Evolutionary conservation across 2,329 filamentous ascomycete species (phyloP).

Genomic region (Podosphaera xanthii): DNA sequence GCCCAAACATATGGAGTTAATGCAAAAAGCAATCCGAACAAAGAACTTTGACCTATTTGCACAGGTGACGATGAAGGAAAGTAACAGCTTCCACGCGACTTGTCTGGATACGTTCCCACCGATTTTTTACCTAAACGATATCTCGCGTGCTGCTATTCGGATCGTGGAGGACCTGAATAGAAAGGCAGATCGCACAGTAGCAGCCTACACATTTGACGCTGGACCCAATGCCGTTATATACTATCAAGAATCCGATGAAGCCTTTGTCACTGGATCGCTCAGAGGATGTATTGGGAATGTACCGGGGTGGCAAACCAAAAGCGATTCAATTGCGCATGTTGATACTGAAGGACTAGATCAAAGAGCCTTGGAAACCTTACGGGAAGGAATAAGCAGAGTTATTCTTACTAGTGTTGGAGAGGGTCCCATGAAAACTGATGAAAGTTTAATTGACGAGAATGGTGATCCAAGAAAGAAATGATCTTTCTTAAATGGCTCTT

Average conservation of each 20-base stretch:
- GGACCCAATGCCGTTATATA: slow-evolving; percentile 95
- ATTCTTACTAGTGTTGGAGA: slow-evolving; percentile 85
- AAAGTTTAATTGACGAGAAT: slow-evolving; percentile 49
- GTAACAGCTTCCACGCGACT: slow-evolving; percentile 88
- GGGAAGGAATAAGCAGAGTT: slow-evolving; percentile 63
- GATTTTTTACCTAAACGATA: slow-evolving; percentile 97
- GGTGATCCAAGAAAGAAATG: slow-evolving; percentile 21
- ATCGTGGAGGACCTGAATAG: slow-evolving; percentile 78
- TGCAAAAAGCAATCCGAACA: slow-evolving; percentile 59
- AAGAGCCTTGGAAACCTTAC: slow-evolving; percentile 39
- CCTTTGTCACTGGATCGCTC: slow-evolving; percentile 54
- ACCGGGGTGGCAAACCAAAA: slow-evolving; percentile 48
- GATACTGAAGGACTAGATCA: slow-evolving; percentile 38
- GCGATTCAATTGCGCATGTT: slow-evolving; percentile 19
- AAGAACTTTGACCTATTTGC: slow-evolving; percentile 74
- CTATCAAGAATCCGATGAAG: slow-evolving; percentile 61
- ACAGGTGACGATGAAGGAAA: slow-evolving; percentile 84
- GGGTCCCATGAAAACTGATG: slow-evolving; percentile 59
- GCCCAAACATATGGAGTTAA: slow-evolving; percentile 57
- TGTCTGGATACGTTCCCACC: slow-evolving; percentile 91
- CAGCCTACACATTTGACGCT: slow-evolving; percentile 93
- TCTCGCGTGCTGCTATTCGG: slow-evolving; percentile 65
- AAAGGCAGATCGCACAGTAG: slow-evolving; percentile 53
- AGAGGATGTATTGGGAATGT: slow-evolving; percentile 38
- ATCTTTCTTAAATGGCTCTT: neutral